These are phyloP conservation scores for Pisolithus thermaeus DNA, from an alignment of 1,284 basidiomycete genomes.

Conservation along the genomic window DNA sequence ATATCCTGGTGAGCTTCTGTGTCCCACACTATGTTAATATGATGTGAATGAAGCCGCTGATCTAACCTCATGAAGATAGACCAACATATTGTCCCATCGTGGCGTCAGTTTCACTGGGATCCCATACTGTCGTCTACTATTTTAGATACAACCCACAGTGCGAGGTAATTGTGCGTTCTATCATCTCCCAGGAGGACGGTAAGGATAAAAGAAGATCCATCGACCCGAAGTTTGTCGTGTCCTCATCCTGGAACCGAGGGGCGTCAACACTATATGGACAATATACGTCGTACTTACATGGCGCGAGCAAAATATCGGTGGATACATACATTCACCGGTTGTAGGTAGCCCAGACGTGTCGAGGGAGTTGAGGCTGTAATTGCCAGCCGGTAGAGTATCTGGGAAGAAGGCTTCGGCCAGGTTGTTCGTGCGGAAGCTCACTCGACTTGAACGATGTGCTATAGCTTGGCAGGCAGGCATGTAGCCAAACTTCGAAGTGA, in stretches of 20 bases:
- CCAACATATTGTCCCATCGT: slow-evolving; percentile 85
- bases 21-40: slow-evolving; percentile 1
- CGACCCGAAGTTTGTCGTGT: slow-evolving; percentile 58
- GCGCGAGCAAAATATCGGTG: slow-evolving; percentile 51
- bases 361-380: slow-evolving; percentile 35
- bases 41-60: background rate
- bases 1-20: slow-evolving; percentile 69
- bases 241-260: slow-evolving; percentile 80
- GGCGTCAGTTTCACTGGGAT: slow-evolving; percentile 83
- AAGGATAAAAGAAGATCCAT: slow-evolving; percentile 44
- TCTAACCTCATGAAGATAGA: slow-evolving; percentile 89
- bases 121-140: slow-evolving; percentile 81
- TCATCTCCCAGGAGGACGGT: slow-evolving; percentile 10
- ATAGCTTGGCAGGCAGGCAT: slow-evolving; percentile 72
- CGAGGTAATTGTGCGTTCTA: background rate
- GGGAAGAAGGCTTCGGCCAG: slow-evolving; percentile 32
- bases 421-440: slow-evolving; percentile 40
- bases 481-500: too few species aligned
- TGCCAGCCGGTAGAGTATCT: slow-evolving; percentile 51
- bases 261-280: slow-evolving; percentile 69
- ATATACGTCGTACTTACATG: slow-evolving; percentile 73
- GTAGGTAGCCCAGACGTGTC: slow-evolving; percentile 11
- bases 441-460: slow-evolving; percentile 57
- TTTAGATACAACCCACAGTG: slow-evolving; percentile 50
- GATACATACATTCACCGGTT: slow-evolving; percentile 37